Base-by-base conservation (phyloP, 257 asterid species). In the Gynochthodes officinalis region DNA sequence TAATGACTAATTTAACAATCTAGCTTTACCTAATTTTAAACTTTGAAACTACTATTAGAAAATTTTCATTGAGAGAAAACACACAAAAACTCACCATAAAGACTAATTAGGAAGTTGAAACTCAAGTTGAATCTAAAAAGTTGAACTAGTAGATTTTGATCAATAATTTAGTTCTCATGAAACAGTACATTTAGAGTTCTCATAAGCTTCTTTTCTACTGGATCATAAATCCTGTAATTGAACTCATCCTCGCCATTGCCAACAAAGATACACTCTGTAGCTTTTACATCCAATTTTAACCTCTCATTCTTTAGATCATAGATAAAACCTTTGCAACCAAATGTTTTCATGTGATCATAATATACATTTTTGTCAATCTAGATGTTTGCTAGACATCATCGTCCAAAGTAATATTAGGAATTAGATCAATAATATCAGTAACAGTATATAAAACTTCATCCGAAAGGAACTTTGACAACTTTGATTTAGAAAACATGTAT, bases 201-300 rank as follows among this genome's bases (percentile, higher is more conserved):
- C 0, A 35, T 44, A 61, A 61, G 5, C 5, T 28, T 61, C 23
- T 32, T 61, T 35, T 1, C 21, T 0, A 61, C 8, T 33, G 7
- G 65, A 60, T 42, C 48, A 42, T 60, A 60, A 10, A 60, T 8
- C 18, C 19, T 28, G n/a, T 60, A 60, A 0, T n/a, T 5, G 30
- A 60, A 60, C 40, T 60, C 65, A 60, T 60, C 21, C 7, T 60
- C 32, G n/a, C n/a, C n/a, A n/a, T n/a, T n/a, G n/a, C n/a, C n/a
- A n/a, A n/a, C n/a, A n/a, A n/a, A n/a, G n/a, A n/a, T n/a, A n/a
- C n/a, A n/a, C n/a, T n/a, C n/a, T n/a, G n/a, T n/a, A n/a, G n/a
- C n/a, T n/a, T n/a, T n/a, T n/a, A n/a, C n/a, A n/a, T n/a, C n/a
- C n/a, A n/a, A n/a, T n/a, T n/a, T n/a, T n/a, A n/a, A n/a, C n/a